Base-by-base conservation (phyloP, 140 eudicot genomes). In the Flaveria floridana region DNA sequence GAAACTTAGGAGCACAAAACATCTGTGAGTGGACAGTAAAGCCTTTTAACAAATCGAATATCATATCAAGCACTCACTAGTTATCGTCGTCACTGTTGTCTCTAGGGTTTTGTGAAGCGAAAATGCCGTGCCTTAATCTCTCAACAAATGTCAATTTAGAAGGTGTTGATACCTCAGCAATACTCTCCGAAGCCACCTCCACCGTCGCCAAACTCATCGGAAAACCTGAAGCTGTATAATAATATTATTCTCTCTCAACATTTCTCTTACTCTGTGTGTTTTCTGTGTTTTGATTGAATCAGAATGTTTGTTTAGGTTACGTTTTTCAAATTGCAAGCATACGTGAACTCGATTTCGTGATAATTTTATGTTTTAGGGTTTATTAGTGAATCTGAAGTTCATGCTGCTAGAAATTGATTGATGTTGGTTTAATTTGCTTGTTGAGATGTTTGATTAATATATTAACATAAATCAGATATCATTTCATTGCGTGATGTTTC, bases 121-220 rank as follows among this genome's bases (percentile, higher is more conserved):
- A 77, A 70, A 91, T 88, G 97, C 97, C 96, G 77, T 88, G 97
- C 84, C 77, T 91, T 61, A 88, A 86, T 79, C 76, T 88, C 19
- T 88, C 96, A 25, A 87, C 96, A n/a, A 90, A 88, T 82, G 95
- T 90, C 64, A 87, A 76, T 85, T 82, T 90, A 56, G 96, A 90
- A 19, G 88, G 86, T 78, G 62, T 88, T 26, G 96, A 87, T 69
- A 84, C 95, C 50, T 91, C 97, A 51, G 68, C 97, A 76, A 78
- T 91, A 79, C 92, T 91, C 76, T 82, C 90, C 34, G 96, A 90
- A 79, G 89, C 95, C 34, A 78, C 96, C 65, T 85, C 95, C 65
- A 12, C 89, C 59, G 91, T 90, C 50, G 96, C 96, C 65, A 90
- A 79, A 52, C 37, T 90, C 89, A 82, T 87, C 88, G 96, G 95